Evolutionary conservation across 208 protist genomes (phyloP).

Genomic region (Trichomonas tenax): DNA sequence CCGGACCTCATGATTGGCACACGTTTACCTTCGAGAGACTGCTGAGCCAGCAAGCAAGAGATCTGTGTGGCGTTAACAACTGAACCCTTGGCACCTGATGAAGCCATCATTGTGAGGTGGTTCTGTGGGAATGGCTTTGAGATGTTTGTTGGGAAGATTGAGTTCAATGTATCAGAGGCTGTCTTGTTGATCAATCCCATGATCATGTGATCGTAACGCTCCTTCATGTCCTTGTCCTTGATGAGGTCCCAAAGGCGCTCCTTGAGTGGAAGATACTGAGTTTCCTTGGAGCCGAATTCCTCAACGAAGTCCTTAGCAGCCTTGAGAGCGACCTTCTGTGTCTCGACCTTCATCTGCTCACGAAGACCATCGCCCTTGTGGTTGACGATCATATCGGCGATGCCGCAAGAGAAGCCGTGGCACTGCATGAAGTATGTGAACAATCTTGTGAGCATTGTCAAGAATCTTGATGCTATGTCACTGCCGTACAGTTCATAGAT

Average conservation of each 20-base stretch:
- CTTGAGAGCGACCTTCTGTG: neutral
- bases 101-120: conserved; percentile 83
- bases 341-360: neutral
- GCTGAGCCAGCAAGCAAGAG: conserved; percentile 50
- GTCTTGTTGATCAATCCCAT: conserved; percentile 44
- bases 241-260: neutral
- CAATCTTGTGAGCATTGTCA: conserved; percentile 76
- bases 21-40: conserved; percentile 50
- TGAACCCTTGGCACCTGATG: conserved; percentile 52
- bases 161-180: conserved; percentile 53
- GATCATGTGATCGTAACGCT: neutral
- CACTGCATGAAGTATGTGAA: conserved; percentile 77
- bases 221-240: neutral
- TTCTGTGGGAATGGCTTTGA: conserved; percentile 82
- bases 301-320: neutral
- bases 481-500: conserved; percentile 89
- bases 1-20: conserved; percentile 44
- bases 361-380: conserved; percentile 11
- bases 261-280: neutral
- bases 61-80: conserved; percentile 54
- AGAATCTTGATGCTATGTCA: conserved; percentile 62
- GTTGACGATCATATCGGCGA: conserved; percentile 84
- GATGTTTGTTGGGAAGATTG: conserved; percentile 53
- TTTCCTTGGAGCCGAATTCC: neutral
- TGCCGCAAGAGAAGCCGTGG: conserved; percentile 87